These are phyloP conservation scores for Croton laevigatus DNA, from an alignment of 441 rosid species.

Conservation along the genomic window DNA sequence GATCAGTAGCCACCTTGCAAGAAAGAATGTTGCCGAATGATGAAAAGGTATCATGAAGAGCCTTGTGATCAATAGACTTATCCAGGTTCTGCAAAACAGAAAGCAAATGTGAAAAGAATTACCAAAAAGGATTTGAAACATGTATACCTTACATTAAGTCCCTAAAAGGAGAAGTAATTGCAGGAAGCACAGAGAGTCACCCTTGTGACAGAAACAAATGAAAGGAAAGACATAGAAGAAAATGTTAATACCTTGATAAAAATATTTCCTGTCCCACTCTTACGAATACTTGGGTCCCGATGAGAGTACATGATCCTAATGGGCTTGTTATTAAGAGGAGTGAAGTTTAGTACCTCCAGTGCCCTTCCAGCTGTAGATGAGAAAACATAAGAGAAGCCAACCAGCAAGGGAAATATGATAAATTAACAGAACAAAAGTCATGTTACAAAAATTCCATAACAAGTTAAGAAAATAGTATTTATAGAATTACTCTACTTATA, in stretches of 20 bases:
- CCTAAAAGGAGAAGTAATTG: neutral
- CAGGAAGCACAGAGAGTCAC: neutral
- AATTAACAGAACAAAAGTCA: neutral
- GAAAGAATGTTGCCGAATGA: conserved; percentile 77
- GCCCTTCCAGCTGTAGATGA: conserved; percentile 71
- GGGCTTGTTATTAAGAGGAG: conserved; percentile 66
- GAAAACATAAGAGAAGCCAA: neutral
- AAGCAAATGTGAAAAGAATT: neutral
- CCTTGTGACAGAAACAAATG: neutral
- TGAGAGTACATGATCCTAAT: conserved; percentile 82
- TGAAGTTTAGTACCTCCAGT: conserved; percentile 65
- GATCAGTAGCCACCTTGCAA: conserved; percentile 78
- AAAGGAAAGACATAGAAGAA: neutral
- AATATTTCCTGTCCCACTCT: conserved; percentile 88
- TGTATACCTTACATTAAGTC: neutral
- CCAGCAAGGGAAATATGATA: neutral
- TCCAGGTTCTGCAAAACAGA: conserved; percentile 54
- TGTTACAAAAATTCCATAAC: no score
- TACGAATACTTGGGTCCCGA: conserved; percentile 79
- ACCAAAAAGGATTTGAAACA: neutral
- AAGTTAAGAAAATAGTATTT: neutral
- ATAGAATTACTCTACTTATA: neutral
- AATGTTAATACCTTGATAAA: conserved; percentile 47
- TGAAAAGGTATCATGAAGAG: conserved; percentile 72
- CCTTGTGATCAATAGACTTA: conserved; percentile 76